Conservation (phyloP, 2,329 filamentous ascomycete species). For the Colletotrichum melonis region DNA sequence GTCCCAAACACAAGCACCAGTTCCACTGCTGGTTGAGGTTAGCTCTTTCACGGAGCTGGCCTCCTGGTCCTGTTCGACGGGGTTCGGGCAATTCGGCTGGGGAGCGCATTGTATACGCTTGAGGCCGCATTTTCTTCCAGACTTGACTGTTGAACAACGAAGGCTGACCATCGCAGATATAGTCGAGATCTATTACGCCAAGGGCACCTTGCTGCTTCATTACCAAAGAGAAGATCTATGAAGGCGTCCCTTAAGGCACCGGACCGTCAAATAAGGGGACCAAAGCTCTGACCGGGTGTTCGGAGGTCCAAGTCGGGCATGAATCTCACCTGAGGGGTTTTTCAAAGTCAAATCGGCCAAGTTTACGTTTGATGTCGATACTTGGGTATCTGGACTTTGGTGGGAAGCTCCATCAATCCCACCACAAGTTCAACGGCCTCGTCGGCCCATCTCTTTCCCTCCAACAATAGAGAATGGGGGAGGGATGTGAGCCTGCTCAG, state of each 20-base stretch:
- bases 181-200: no score
- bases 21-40: neutral
- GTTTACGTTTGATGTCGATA: neutral
- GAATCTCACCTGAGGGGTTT: neutral
- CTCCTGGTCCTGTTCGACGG: neutral
- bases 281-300: conserved; percentile 29
- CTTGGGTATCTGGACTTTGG: neutral
- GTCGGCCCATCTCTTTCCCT: neutral
- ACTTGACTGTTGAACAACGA: no score
- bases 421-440: neutral
- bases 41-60: neutral
- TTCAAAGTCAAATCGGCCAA: conserved; percentile 1
- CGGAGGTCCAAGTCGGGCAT: neutral
- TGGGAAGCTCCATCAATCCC: neutral
- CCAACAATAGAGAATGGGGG: neutral
- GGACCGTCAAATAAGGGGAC: conserved; percentile 2
- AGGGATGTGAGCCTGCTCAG: neutral
- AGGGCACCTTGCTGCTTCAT: no score
- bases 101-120: neutral
- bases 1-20: neutral
- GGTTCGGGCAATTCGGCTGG: neutral
- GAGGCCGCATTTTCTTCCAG: no score
- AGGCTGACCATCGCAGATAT: no score
- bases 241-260: neutral
- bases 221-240: neutral